Conservation (phyloP, 108 stramenopile genomes). For the Cyclotella cryptica region DNA sequence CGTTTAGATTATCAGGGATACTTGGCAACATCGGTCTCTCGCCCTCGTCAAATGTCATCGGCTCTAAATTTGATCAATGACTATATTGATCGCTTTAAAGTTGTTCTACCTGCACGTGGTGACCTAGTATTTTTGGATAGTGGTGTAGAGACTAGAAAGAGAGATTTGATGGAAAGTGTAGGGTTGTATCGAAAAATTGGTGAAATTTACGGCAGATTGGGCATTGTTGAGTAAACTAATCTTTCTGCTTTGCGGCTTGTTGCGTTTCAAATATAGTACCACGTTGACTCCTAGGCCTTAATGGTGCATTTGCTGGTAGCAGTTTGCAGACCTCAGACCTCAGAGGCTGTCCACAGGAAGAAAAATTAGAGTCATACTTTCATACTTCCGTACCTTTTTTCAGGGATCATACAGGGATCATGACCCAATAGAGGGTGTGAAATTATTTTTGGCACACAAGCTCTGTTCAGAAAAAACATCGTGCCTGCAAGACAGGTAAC, state of each 20-base stretch:
- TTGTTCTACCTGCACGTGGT: slow-evolving; percentile 74
- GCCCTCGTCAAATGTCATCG: slow-evolving; percentile 76
- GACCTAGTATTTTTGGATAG: slow-evolving; percentile 71
- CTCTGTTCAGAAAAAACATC: no score
- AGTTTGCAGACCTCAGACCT: no score
- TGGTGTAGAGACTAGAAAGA: slow-evolving; percentile 36
- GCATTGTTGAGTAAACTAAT: slow-evolving; percentile 49
- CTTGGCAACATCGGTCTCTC: slow-evolving; percentile 79
- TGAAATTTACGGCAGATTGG: slow-evolving; percentile 54
- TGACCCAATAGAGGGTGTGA: no score
- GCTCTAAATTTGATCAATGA: slow-evolving; percentile 61
- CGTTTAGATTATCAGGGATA: slow-evolving; percentile 81
- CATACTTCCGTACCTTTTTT: no score
- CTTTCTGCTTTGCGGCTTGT: not conserved
- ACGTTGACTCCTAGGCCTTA: no score
- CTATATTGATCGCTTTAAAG: slow-evolving; percentile 74
- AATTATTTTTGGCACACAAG: no score
- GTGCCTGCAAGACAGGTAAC: no score
- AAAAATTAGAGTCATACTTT: no score
- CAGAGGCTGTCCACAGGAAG: no score
- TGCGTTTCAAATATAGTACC: no score
- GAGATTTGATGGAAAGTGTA: slow-evolving; percentile 51
- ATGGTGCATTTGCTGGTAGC: no score
- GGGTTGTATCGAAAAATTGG: slow-evolving; percentile 56
- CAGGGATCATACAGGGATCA: no score